These are phyloP conservation scores for Aspergillus melleus DNA, from an alignment of 2,329 filamentous ascomycete genomes.

Conservation along the genomic window DNA sequence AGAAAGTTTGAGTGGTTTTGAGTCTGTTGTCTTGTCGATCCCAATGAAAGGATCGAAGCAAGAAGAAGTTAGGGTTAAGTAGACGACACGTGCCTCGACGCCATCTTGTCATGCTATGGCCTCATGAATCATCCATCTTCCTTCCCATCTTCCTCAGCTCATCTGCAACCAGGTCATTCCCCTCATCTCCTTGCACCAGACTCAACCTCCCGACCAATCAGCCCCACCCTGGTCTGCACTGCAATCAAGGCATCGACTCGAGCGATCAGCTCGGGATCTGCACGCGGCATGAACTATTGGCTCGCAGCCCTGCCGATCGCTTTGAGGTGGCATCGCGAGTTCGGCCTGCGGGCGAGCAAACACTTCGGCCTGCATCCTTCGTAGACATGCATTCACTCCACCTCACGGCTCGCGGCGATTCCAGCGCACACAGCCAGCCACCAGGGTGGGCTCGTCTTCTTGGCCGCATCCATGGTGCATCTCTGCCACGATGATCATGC, in stretches of 20 bases:
- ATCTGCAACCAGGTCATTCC: neutral
- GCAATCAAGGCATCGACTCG: neutral
- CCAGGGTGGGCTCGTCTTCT: neutral
- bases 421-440: neutral
- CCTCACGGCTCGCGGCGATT: neutral
- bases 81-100: neutral
- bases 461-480: neutral
- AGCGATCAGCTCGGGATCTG: neutral
- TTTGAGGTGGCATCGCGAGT: neutral
- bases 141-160: neutral
- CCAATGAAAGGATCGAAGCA: too few species aligned
- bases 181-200: neutral
- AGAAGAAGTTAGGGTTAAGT: neutral
- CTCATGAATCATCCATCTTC: neutral
- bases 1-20: too few species aligned
- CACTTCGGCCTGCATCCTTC: neutral
- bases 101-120: neutral
- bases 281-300: slow-evolving; percentile 10
- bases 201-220: neutral
- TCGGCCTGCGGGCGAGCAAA: neutral
- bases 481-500: neutral
- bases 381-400: neutral
- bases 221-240: neutral
- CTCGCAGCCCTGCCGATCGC: slow-evolving; percentile 7
- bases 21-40: neutral